Evolutionary conservation across 768 basidiomycete species (phyloP).

Genomic region (Myochromella boudieri): DNA sequence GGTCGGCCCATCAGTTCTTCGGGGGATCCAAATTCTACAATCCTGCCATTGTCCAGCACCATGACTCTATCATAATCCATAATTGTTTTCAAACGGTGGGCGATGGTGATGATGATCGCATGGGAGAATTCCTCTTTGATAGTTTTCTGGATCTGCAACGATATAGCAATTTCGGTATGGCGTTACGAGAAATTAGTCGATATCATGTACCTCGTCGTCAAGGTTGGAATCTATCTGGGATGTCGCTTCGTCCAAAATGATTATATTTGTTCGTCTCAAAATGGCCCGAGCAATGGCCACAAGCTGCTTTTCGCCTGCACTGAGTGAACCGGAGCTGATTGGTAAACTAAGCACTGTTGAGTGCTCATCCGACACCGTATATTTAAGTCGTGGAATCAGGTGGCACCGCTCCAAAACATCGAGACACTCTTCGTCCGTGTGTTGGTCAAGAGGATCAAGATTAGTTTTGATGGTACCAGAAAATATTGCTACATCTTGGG

Average conservation of each 20-base stretch:
- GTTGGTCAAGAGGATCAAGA: slow-evolving; percentile 63
- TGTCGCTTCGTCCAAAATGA: slow-evolving; percentile 79
- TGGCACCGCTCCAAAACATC: slow-evolving; percentile 69
- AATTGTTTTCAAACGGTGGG: slow-evolving; percentile 76
- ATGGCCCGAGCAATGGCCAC: slow-evolving; percentile 71
- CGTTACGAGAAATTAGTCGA: background rate
- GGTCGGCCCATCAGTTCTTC: slow-evolving; percentile 47
- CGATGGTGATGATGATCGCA: slow-evolving; percentile 81
- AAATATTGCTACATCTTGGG: slow-evolving; percentile 75
- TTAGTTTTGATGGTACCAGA: slow-evolving; percentile 73
- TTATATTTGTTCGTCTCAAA: slow-evolving; percentile 60
- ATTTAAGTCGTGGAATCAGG: slow-evolving; percentile 44
- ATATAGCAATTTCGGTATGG: background rate
- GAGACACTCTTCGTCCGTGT: slow-evolving; percentile 59
- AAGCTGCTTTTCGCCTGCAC: slow-evolving; percentile 79
- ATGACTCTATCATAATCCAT: slow-evolving; percentile 75
- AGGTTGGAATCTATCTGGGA: slow-evolving; percentile 70
- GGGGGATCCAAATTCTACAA: slow-evolving; percentile 79
- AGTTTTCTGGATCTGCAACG: slow-evolving; percentile 62
- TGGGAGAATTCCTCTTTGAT: slow-evolving; percentile 70
- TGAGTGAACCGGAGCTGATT: slow-evolving; percentile 65
- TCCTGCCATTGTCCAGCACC: slow-evolving; percentile 68
- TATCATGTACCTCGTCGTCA: slow-evolving; percentile 57
- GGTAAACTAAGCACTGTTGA: slow-evolving; percentile 53
- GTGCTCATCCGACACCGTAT: slow-evolving; percentile 29